Conservation (phyloP, 192 early-diverging fungal species). For the Linderina pennispora region DNA sequence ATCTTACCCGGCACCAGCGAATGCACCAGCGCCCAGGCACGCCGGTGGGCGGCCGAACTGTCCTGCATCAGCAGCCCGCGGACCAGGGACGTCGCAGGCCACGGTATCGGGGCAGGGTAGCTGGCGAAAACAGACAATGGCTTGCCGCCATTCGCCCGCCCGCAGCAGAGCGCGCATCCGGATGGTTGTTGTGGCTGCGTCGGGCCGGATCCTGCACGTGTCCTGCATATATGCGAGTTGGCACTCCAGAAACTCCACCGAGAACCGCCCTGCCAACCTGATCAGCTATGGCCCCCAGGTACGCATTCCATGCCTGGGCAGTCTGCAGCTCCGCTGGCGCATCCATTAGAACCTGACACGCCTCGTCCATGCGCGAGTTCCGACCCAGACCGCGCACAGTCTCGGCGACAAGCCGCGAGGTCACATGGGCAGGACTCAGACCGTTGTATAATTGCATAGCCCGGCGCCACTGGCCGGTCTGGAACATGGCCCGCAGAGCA, state of each 20-base stretch:
- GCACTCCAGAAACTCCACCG: conserved; percentile 1
- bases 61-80: conserved; percentile 14
- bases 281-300: conserved; percentile 20
- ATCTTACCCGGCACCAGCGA: conserved; percentile 2
- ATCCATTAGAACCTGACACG: conserved; percentile 3
- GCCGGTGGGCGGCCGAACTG: conserved; percentile 4
- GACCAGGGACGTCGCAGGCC: conserved; percentile 29
- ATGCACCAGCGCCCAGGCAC: conserved; percentile 25
- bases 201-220: conserved; percentile 7
- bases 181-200: conserved; percentile 20
- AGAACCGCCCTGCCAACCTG: background rate
- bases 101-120: conserved; percentile 8
- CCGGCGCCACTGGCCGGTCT: conserved; percentile 6
- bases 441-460: conserved; percentile 24
- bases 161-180: conserved; percentile 44
- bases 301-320: conserved; percentile 30
- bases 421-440: no score
- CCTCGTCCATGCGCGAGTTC: conserved; percentile 7
- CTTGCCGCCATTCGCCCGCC: conserved; percentile 11
- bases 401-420: conserved; percentile 33
- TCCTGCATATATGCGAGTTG: conserved; percentile 16
- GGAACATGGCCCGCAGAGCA: conserved; percentile 25
- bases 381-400: conserved; percentile 21
- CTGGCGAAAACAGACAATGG: conserved; percentile 9
- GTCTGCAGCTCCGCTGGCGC: conserved; percentile 1